Evolutionary conservation across 805 yeast genomes (phyloP).

Genomic region (Myxozyma melibiosi): DNA sequence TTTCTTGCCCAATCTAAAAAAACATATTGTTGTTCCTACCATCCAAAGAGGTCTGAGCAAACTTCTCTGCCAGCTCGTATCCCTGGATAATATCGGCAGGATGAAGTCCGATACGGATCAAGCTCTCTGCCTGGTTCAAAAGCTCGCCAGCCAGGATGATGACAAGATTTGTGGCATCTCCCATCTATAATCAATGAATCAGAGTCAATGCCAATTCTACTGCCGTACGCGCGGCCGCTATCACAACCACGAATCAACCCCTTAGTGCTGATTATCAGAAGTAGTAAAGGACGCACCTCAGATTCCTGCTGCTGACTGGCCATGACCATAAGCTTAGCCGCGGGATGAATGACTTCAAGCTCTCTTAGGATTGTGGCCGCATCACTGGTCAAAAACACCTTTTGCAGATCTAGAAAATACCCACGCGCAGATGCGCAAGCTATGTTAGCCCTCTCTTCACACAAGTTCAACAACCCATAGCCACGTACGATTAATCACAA

Average conservation of each 20-base stretch:
- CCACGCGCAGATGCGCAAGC: too few species aligned
- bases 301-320: conserved; percentile 95
- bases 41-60: conserved; percentile 54
- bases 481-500: conserved; percentile 71
- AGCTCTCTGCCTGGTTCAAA: conserved; percentile 80
- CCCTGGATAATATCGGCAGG: conserved; percentile 95
- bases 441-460: not conserved
- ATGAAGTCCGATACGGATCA: conserved; percentile 80
- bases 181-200: conserved; percentile 53
- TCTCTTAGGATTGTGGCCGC: conserved; percentile 98
- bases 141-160: conserved; percentile 91
- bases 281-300: conserved; percentile 47
- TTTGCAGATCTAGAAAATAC: conserved; percentile 55
- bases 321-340: conserved; percentile 93
- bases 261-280: too few species aligned
- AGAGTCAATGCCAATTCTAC: not conserved
- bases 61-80: conserved; percentile 80
- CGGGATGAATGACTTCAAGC: conserved; percentile 94
- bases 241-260: too few species aligned
- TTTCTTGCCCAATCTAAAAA: not conserved
- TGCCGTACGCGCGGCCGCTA: too few species aligned
- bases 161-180: conserved; percentile 92
- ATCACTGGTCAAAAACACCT: conserved; percentile 87
- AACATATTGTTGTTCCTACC: conserved; percentile 11
- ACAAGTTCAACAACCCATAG: not conserved